Base-by-base conservation (phyloP, 768 basidiomycete genomes). In the Mycena capillaripes region DNA sequence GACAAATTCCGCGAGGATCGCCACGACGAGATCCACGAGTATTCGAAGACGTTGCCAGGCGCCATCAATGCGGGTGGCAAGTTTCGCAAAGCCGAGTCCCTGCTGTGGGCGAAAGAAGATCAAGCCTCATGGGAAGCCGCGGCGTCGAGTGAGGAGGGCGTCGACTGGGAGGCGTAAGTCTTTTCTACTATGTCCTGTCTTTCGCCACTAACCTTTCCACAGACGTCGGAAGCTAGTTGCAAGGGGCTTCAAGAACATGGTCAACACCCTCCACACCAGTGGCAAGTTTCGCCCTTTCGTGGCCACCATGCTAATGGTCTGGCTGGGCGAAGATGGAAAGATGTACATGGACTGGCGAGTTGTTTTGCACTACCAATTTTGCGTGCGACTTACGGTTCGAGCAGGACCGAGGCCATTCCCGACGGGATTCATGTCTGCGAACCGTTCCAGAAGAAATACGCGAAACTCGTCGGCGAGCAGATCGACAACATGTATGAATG, bases 71-170 rank as follows among this genome's bases (percentile, higher is more conserved):
- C 40, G 5, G 69, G 69, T 58, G 69, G 69, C 44, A 70, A 70
- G 55, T 62, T 70, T 50, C 60, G 62, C 29, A 62, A 64, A 25
- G 69, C 69, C 21, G 38, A 63, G 55, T 61, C 69, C 6, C 4
- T 17, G n/a, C 36, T 70, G 48, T 70, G 60, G 60, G 38, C 32
- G 30, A 7, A 44, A 23, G 61, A 61, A 23, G 59, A 70, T 59
- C 66, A 68, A 4, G 46, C 55, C 19, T 5, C 16, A 21, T 68
- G 66, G 67, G 67, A 69, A 3, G 67, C 42, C 3, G 36, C 36
- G 32, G 67, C 58, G 10, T 58, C 23, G 30, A 3, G 1, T 27
- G 29, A 61, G 2, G 67, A 69, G 21, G 67, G 42, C 2, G 67
- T 69, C 7, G 23, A 69, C 23, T 69, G 67, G 67, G 17, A 3